Evolutionary conservation across 2,329 filamentous ascomycete genomes (phyloP), one percentile per base, ranked within the genome.

Genomic region (Lachnellula hyalina): DNA sequence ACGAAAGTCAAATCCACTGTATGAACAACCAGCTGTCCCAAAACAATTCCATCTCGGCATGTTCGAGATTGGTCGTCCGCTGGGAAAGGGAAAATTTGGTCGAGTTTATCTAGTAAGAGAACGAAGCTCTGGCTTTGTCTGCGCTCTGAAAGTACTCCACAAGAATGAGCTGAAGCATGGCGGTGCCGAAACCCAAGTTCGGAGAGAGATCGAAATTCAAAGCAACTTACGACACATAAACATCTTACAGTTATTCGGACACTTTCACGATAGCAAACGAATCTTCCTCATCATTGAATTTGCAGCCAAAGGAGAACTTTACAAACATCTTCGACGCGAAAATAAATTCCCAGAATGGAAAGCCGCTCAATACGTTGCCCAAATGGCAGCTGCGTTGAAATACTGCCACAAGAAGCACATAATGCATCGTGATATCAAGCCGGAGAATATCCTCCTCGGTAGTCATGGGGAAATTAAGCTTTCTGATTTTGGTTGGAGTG

Each of bases 401-500:
- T 97, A 96, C 69, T 81, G 96, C 46, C 92, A 96, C 77, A 90
- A 90, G 71, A 97, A 97, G 77, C 91, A 96, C 71, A 89, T 97
- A 64, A 97, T 97, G 76, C 93, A 97, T 73, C 83, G 92, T 56
- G 92, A 97, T 67, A 97, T 97, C 75, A 97, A 97, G 77, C 92
- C 92, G 2, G 92, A 97, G 74, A 97, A 97, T 68, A 97, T 97
- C 61, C 81, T 97, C 21, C 87, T 97, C 32, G 93, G 93, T 14
- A 91, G 97, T 57, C 93, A 97, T 69, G 94, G 92, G 62, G 94
- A 99, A 77, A 92, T 99, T 75, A 99, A 99, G 74, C 92, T 99
- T 68, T 95, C 90, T 4, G 94, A 99, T 72, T 99, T 97, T 68
- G 93, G 94, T 49, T 99, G 94, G 94, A 95, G 89, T 70, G 94